Evolutionary conservation across 768 basidiomycete species (phyloP), one percentile per base, ranked within the genome.

Genomic region (Mrakia blollopis): DNA sequence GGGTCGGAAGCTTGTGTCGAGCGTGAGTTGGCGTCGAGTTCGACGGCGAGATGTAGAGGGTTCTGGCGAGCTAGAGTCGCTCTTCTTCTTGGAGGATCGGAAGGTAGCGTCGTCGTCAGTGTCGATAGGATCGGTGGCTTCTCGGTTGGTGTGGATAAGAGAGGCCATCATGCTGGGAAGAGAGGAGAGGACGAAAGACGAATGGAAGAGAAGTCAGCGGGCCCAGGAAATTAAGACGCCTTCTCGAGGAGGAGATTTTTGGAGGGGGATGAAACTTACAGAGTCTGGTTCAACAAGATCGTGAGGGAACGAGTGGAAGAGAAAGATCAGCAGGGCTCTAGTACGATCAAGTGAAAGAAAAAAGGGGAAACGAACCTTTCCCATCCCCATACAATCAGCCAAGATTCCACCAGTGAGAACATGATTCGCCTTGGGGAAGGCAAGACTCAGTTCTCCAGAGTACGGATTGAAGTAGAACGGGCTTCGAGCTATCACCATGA

Each of bases 381-480:
- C 93, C 89, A 95, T 91, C n/a, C 83, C 82, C 83, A 85, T 84
- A 23, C 83, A 83, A 77, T 86, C 96, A 87, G 95, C 96, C 60
- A 98, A 85, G 79, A 98, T 95, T 4, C 96, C 96, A 35, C 95
- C 94, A 80, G 87, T 87, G 73, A 91, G 90, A 78, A 87, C 89
- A 67, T 88, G 87, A 81, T 92, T 90, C 0, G 91, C 89, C 80
- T 86, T 91, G 0, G 96, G 96, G 80, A 96, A 93, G 13, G 89
- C 86, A 37, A 98, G 84, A 79, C 90, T 92, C 72, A 98, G 85
- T 82, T 98, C 94, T 47, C 77, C 92, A 14, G 92, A 94, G 82
- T 93, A 93, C 1, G 92, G 89, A 80, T 94, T 96, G 86, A 92
- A 92, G 84, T 93, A 96, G 81, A 96, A 95, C 0, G 85, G 85